These are phyloP conservation scores for Magnolia sinica DNA, from an alignment of 164 flowering plant species.

Conservation along the genomic window DNA sequence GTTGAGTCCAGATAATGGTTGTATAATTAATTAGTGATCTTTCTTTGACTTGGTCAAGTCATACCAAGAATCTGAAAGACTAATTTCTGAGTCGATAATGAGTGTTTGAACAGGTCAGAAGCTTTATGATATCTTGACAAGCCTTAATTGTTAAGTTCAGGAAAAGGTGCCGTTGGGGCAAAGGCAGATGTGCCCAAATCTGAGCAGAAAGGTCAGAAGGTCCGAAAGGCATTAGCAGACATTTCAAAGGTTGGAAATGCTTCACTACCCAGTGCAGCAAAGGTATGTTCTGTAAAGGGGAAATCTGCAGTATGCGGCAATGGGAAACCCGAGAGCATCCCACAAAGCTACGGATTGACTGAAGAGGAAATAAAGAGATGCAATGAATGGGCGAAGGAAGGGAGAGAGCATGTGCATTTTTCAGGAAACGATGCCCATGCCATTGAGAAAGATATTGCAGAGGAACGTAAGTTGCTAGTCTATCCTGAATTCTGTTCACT, in stretches of 20 bases:
- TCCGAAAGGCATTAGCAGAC: constrained; percentile 16
- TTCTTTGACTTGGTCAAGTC: too few relatives aligned
- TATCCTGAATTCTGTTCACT: neutral
- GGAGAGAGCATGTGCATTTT: constrained; percentile 13
- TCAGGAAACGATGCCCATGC: constrained; percentile 10
- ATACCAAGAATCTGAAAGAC: too few relatives aligned
- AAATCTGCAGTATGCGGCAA: constrained; percentile 5
- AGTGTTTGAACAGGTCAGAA: too few relatives aligned
- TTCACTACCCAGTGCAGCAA: neutral
- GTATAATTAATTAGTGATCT: too few relatives aligned
- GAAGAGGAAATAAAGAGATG: constrained; percentile 7
- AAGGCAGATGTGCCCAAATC: constrained; percentile 11
- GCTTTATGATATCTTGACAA: too few relatives aligned
- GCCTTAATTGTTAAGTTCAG: neutral
- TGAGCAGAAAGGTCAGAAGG: constrained; percentile 13
- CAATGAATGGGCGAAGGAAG: constrained; percentile 22
- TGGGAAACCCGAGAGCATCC: neutral
- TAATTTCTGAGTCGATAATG: too few relatives aligned
- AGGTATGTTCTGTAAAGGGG: constrained; percentile 2
- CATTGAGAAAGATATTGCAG: constrained; percentile 11
- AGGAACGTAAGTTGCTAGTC: constrained; percentile 8
- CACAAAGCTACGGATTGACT: neutral
- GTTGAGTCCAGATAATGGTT: too few relatives aligned
- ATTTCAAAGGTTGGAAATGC: constrained; percentile 14
- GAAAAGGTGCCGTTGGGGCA: constrained; percentile 11